Conservation (phyloP, 139 green algal species). For the Coccomyxa sp. region DNA sequence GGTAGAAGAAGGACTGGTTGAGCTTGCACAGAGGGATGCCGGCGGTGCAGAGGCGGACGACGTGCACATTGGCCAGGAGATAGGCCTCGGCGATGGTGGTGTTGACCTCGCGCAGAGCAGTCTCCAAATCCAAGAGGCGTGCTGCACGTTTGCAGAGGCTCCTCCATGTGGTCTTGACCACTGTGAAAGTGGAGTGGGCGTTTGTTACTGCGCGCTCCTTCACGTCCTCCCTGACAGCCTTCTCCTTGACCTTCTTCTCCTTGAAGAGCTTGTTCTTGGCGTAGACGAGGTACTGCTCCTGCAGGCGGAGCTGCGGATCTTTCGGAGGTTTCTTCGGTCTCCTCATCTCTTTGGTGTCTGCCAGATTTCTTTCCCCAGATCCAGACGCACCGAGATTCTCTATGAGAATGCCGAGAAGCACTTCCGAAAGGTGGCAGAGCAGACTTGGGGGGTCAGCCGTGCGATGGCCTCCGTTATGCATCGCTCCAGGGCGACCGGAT, state of each 20-base stretch:
- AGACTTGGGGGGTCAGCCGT: background rate
- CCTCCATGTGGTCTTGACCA: background rate
- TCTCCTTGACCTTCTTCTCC: background rate
- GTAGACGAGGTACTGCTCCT: too few relatives aligned
- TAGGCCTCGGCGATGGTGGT: background rate
- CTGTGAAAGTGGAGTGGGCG: too few relatives aligned
- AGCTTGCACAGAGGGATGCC: background rate
- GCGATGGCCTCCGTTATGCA: background rate
- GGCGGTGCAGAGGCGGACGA: background rate
- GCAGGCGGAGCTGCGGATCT: too few relatives aligned
- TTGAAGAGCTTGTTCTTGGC: background rate
- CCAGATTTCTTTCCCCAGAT: background rate
- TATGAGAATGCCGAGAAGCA: too few relatives aligned
- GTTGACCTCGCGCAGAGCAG: background rate
- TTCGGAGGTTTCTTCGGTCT: background rate
- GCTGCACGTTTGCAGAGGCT: background rate
- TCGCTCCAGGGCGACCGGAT: background rate
- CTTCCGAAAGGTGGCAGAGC: background rate
- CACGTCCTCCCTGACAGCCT: too few relatives aligned
- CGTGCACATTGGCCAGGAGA: background rate
- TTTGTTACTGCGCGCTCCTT: too few relatives aligned
- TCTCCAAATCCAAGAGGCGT: background rate
- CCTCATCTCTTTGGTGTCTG: background rate
- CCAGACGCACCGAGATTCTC: too few relatives aligned
- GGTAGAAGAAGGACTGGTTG: background rate